Percentiles rank a stretch among this genome's conserved stretches.
phyloP scores from a whole-genome alignment of 1,284 basidiomycete species.

The Ceratobasidium sp. region DNA sequence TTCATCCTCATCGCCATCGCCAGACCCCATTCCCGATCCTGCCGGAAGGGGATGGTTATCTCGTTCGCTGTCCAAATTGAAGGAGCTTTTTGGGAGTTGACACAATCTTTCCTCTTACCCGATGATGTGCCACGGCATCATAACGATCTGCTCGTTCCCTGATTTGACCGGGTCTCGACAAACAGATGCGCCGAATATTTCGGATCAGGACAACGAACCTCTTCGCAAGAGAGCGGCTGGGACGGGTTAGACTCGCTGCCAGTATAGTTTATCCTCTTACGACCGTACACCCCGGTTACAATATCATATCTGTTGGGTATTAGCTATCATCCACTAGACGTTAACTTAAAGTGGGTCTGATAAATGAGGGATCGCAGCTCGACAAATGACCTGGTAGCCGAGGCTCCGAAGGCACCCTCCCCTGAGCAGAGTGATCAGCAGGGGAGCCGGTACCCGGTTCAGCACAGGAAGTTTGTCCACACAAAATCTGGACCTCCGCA shows the following conservation, averaged over 20 bases:
- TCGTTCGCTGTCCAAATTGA: conserved; percentile 72
- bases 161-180: conserved; percentile 39
- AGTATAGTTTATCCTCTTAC: conserved; percentile 10
- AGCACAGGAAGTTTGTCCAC: conserved; percentile 10
- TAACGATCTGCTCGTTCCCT: conserved; percentile 29
- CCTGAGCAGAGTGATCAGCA: conserved; percentile 38
- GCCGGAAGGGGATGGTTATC: conserved; percentile 68
- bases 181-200: conserved; percentile 29
- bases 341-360: background rate
- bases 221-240: conserved; percentile 28
- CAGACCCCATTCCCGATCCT: conserved; percentile 43
- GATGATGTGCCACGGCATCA: conserved; percentile 40
- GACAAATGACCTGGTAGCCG: conserved; percentile 15
- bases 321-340: background rate
- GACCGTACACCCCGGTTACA: conserved; percentile 10
- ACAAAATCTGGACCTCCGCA: conserved; percentile 19
- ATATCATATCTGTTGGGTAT: conserved; percentile 10
- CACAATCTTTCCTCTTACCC: conserved; percentile 56
- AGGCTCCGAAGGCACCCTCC: conserved; percentile 29
- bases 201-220: conserved; percentile 28
- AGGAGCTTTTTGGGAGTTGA: conserved; percentile 75
- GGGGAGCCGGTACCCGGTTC: conserved; percentile 2
- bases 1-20: conserved; percentile 56
- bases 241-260: conserved; percentile 29
- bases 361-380: conserved; percentile 10